A percentile compares a stretch with the other conserved stretches of the same genome.
These are phyloP conservation scores for Gentiana dahurica DNA, from an alignment of 257 asterid species.

Conservation along the genomic window DNA sequence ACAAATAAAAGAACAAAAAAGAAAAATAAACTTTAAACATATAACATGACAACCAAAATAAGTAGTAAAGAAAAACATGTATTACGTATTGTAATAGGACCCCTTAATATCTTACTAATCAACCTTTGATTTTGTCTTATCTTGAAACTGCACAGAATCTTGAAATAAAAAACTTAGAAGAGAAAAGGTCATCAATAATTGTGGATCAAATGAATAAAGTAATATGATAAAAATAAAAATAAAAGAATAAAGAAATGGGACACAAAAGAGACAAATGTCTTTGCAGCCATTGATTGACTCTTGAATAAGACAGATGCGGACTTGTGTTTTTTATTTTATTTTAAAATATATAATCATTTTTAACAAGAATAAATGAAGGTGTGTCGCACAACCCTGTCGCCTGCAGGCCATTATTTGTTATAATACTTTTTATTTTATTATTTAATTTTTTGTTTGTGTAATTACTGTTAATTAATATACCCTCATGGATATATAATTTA, in stretches of 20 bases:
- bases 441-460: no score
- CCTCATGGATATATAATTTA: no score
- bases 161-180: conserved; percentile 10
- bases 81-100: conserved; percentile 2
- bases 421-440: no score
- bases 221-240: no score
- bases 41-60: no score
- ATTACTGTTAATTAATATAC: no score
- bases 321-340: conserved; percentile 17
- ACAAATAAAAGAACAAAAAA: no score
- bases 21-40: no score
- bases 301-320: conserved; percentile 24
- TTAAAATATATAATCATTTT: no score
- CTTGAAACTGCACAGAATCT: conserved; percentile 40
- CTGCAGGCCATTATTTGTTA: no score
- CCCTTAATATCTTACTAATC: conserved; percentile 3
- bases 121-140: conserved; percentile 34
- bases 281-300: conserved; percentile 42
- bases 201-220: conserved; percentile 7
- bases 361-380: no score
- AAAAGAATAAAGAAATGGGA: conserved; percentile 13
- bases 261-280: conserved; percentile 38
- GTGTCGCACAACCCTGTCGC: no score
- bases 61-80: neutral
- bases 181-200: conserved; percentile 18